Percentiles rank a stretch among this genome's conserved stretches.
phyloP scores from a whole-genome alignment of 768 basidiomycete genomes.

The Mycena pura region DNA sequence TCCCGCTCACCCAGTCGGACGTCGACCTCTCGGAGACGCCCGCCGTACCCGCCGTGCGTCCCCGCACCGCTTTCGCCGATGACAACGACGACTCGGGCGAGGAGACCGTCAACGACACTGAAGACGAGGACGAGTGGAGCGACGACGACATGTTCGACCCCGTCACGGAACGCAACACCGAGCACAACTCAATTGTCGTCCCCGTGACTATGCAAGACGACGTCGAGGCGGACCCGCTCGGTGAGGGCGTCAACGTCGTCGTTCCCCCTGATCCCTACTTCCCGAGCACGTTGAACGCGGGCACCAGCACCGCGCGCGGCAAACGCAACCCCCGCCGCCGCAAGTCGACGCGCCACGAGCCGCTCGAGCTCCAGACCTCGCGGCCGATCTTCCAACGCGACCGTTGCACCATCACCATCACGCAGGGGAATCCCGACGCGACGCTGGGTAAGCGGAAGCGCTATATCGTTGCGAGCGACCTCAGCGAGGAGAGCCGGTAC shows the following conservation, averaged over 20 bases:
- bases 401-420: conserved; percentile 87
- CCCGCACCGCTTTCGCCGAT: conserved; percentile 68
- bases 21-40: conserved; percentile 65
- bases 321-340: conserved; percentile 59
- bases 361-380: conserved; percentile 68
- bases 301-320: conserved; percentile 37
- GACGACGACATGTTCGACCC: conserved; percentile 74
- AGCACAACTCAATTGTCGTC: conserved; percentile 70
- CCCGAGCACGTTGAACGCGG: conserved; percentile 68
- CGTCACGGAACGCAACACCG: conserved; percentile 87
- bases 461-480: conserved; percentile 93
- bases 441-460: conserved; percentile 64
- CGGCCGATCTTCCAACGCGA: conserved; percentile 90
- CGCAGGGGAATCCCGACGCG: conserved; percentile 80
- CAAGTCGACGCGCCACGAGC: conserved; percentile 70
- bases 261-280: conserved; percentile 86
- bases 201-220: conserved; percentile 58
- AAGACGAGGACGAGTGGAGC: conserved; percentile 64
- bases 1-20: conserved; percentile 68
- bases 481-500: conserved; percentile 93
- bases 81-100: conserved; percentile 67
- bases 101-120: conserved; percentile 58
- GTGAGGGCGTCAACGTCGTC: conserved; percentile 91
- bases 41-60: conserved; percentile 57
- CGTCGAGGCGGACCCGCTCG: conserved; percentile 73